Base-by-base conservation (phyloP, 805 yeast species). In the Candida ponderosae region DNA sequence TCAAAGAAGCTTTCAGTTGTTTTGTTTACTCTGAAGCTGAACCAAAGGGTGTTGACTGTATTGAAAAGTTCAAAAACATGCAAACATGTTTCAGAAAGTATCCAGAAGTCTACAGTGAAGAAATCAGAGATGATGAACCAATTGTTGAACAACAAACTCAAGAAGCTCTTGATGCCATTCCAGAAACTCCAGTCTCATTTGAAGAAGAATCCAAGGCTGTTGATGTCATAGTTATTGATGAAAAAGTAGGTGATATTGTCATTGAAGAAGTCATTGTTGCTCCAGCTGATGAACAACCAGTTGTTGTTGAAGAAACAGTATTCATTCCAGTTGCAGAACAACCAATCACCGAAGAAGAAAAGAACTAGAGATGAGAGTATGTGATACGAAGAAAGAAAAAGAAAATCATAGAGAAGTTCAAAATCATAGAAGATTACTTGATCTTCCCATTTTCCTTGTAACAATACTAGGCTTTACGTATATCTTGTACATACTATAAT, bases 41-140 rank as follows among this genome's bases (percentile, higher is more conserved):
- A 58, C 97, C 97, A 57, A 90, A 90, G 68, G 98, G 98, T 34
- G 76, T 84, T 43, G 97, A 93, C 60, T 93, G 98, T 65, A 76
- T 90, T 49, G 86, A 83, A 51, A 83, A 84, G 66, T 93, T 90
- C 66, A 79, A 81, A 59, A 74, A 67, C 53, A 93, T 90, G 97
- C 96, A 94, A 66, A 72, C 76, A 44, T 93, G 98, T 66, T 93
- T 93, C 78, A 80, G 90, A 67, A 68, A 74, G 56, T 74, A 89
- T 62, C 97, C 97, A 21, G 98, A 93, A 42, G 81, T 83, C 36
- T 93, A 93, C 63, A 83, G 88, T 46, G 97, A 89, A 57, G 96
- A 89, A 62, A 70, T 88, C 52, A 73, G 81, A 59, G 95, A 82
- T 37, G 95, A 83, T 40, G 86, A 77, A 37, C 56, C 59, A 18